phyloP scores from a whole-genome alignment of 2,329 filamentous ascomycete genomes.

The Diplodia sapinea region DNA sequence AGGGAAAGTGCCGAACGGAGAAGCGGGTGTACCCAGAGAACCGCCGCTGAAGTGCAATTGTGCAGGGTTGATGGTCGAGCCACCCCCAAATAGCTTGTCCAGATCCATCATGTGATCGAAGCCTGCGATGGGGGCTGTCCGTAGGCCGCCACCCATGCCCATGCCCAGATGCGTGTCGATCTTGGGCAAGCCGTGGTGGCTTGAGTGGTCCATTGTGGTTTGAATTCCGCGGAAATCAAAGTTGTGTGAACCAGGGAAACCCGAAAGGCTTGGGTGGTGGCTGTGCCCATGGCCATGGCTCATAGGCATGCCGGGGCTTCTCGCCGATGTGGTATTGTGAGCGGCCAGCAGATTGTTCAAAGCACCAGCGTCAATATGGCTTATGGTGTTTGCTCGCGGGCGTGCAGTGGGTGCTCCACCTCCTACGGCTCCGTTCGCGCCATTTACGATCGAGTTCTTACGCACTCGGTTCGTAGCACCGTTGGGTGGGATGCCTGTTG shows the following conservation, averaged over 20 bases:
- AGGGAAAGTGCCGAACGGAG: slow-evolving; percentile 51
- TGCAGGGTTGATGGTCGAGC: slow-evolving; percentile 67
- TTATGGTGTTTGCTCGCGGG: slow-evolving; percentile 93
- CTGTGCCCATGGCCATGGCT: slow-evolving; percentile 55
- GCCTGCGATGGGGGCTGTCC: slow-evolving; percentile 72
- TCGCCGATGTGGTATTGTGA: slow-evolving; percentile 57
- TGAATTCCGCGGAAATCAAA: slow-evolving; percentile 77
- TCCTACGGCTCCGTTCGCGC: slow-evolving; percentile 54
- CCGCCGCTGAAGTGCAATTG: slow-evolving; percentile 84
- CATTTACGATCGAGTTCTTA: slow-evolving; percentile 85
- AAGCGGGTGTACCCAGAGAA: slow-evolving; percentile 66
- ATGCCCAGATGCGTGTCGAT: slow-evolving; percentile 79
- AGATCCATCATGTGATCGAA: slow-evolving; percentile 74
- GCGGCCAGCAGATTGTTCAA: slow-evolving; percentile 72
- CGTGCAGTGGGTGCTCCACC: slow-evolving; percentile 60
- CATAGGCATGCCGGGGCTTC: slow-evolving; percentile 53
- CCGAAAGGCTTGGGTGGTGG: slow-evolving; percentile 75
- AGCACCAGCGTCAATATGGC: slow-evolving; percentile 80
- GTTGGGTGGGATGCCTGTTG: slow-evolving; percentile 68
- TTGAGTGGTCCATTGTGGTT: slow-evolving; percentile 52
- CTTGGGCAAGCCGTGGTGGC: slow-evolving; percentile 77
- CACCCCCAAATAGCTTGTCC: slow-evolving; percentile 71
- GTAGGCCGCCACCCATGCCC: slow-evolving; percentile 70
- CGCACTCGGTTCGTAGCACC: slow-evolving; percentile 75
- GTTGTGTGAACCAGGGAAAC: slow-evolving; percentile 61